Base-by-base conservation (phyloP, 176 grass and related monocot species). In the Avena atlantica region DNA sequence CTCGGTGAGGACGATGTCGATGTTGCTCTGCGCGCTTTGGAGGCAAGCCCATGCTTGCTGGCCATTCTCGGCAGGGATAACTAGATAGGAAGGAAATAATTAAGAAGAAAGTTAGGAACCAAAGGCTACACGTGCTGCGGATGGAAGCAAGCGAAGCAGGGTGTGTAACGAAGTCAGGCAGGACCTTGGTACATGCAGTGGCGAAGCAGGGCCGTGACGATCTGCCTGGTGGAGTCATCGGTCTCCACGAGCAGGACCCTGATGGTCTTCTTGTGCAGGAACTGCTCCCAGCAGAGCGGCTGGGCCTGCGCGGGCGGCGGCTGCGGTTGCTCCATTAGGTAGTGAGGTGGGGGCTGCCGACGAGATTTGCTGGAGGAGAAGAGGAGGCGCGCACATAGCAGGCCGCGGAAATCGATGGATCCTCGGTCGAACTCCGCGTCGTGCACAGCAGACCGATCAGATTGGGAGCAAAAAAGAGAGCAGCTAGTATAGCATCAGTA, bases 1-100 rank as follows among this genome's bases (percentile, higher is more conserved):
- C 89, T 98, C 95, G 21, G 88, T 90, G 83, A 95, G 91, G 57
- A 98, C 89, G 89, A 98, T 81, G 82, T 98, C 95, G 81, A 98
- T 88, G 66, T 17, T 89, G 81, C 79, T 95, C 58, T 81, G 81
- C 72, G 53, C 58, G 78, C 95, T 91, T 83, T 92, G 85, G 74
- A 98, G 86, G 55, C 93, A 91, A 72, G 78, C 78, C 95, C 95
- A 98, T 80, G 95, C 95, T 68, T 91, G 93, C 40, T 91, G 80
- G 40, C 89, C 93, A 58, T 92, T 93, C 78, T 86, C 71, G 40
- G 48, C 89, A 71, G 89, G 87, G 80, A 87, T 86, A 89, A 98
- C 95, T 98, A 82, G 56, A 85, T 27, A 0, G 64, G 6, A 27
- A 23, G 1, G 23, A 29, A 9, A 17, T 16, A 53, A 29, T 50